Evolutionary conservation across 768 basidiomycete genomes (phyloP), one percentile per base, ranked within the genome.

Genomic region (Boletellus ananas): DNA sequence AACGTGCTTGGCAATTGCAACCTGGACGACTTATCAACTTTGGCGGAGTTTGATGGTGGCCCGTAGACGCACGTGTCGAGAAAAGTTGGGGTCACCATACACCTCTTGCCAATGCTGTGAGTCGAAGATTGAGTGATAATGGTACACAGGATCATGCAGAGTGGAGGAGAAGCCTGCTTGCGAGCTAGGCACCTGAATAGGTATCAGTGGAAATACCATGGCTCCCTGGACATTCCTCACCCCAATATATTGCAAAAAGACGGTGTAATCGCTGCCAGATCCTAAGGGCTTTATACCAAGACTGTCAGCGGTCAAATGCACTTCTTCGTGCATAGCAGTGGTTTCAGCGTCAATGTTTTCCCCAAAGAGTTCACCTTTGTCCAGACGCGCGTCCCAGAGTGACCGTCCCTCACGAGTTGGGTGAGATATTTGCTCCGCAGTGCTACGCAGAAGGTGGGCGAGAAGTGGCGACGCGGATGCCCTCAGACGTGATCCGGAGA

Each of bases 261-360:
- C 86, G 0, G 94, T 96, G 58, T 78, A 97, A 67, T 97, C 95
- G 50, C 89, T 91, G 21, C 91, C 91, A 45, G 85, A 88, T 35
- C 91, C 91, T n/a, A 93, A 70, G 14, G 88, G 78, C 0, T 36
- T 34, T 33, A 93, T 67, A 17, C 76, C 78, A 3, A 68, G 60
- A 10, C 70, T 64, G 23, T 70, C 62, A 25, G 65, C 63, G 4
- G 64, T 54, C 2, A 59, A 61, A 37, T 50, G 37, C 41, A 38
- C 54, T 44, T 64, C 62, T 39, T 68, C 47, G 39, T 69, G 56
- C 52, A 65, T 50, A 23, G 56, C 55, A 4, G 58, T 27, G 4
- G 67, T 65, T 40, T 68, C 71, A 18, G 47, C 41, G 20, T 71
- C 66, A 37, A 68, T 39, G 36, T 58, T 60, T 21, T 63, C 51